A percentile compares a stretch with the other conserved stretches of the same genome.
Evolutionary conservation across 2,329 filamentous ascomycete species (phyloP).

Genomic region (Juglanconis oblonga): DNA sequence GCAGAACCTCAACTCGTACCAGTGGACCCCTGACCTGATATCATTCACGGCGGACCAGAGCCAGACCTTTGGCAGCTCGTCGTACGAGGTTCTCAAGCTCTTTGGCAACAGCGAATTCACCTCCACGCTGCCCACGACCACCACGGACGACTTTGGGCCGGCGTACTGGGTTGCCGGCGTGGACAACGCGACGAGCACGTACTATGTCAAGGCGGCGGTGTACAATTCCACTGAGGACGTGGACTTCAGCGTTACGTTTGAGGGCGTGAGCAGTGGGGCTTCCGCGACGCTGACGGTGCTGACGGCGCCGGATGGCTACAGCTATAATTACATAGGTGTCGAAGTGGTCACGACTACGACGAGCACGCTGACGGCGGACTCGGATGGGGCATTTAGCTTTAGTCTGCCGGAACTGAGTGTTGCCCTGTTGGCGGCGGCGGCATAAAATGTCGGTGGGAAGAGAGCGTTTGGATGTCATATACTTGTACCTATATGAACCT

Average conservation of each 20-base stretch:
- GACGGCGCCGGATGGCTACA: slow-evolving; percentile 43
- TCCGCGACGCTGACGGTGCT: slow-evolving; percentile 43
- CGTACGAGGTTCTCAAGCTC: slow-evolving; percentile 17
- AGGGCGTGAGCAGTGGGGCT: slow-evolving; percentile 37
- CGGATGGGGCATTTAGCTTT: slow-evolving; percentile 49
- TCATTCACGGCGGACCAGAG: slow-evolving; percentile 12
- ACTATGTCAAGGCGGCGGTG: slow-evolving; percentile 16
- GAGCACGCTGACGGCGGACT: slow-evolving; percentile 37
- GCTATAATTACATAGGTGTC: slow-evolving; percentile 40
- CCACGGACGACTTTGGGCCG: slow-evolving; percentile 20
- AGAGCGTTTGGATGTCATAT: neutral
- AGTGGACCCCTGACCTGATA: slow-evolving; percentile 40
- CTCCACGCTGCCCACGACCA: slow-evolving; percentile 19
- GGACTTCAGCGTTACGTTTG: slow-evolving; percentile 43
- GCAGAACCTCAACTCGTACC: slow-evolving; percentile 45
- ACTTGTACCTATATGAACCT: no score
- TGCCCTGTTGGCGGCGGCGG: slow-evolving; percentile 48
- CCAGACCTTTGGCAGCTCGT: slow-evolving; percentile 17
- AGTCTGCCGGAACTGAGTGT: slow-evolving; percentile 53
- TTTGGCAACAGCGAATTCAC: slow-evolving; percentile 12
- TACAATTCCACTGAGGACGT: slow-evolving; percentile 46
- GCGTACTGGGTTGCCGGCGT: slow-evolving; percentile 22
- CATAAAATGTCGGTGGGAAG: neutral
- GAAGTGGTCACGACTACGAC: slow-evolving; percentile 47
- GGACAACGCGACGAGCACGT: slow-evolving; percentile 14